Percentiles rank a stretch among this genome's conserved stretches.
Evolutionary conservation across 1,284 basidiomycete genomes (phyloP).

Genomic region (Rugosomyces carneus): DNA sequence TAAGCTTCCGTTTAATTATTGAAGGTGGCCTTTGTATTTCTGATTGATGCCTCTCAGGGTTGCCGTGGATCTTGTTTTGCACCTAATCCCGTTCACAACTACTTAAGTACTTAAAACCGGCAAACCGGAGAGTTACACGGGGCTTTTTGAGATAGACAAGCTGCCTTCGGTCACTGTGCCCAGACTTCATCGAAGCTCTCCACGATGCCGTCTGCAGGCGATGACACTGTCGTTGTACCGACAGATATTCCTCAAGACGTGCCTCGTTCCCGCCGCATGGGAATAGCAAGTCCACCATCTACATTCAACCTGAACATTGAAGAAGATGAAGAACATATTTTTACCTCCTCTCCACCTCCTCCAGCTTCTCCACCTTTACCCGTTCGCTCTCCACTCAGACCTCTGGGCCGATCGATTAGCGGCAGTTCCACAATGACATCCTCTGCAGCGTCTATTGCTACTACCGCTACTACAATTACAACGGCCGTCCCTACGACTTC

Average conservation of each 20-base stretch:
- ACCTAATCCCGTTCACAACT: background rate
- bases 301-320: constrained; percentile 16
- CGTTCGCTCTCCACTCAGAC: constrained; percentile 33
- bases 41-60: constrained; percentile 5
- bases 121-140: constrained; percentile 11
- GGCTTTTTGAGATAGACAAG: constrained; percentile 3
- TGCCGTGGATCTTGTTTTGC: background rate
- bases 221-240: constrained; percentile 2
- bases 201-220: constrained; percentile 14
- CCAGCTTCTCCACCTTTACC: constrained; percentile 24
- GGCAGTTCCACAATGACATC: constrained; percentile 13
- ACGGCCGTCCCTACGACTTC: background rate
- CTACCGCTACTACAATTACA: background rate
- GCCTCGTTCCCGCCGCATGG: constrained; percentile 36
- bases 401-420: constrained; percentile 24
- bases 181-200: constrained; percentile 11
- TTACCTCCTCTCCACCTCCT: constrained; percentile 19
- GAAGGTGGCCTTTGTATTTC: background rate
- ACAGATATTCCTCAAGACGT: constrained; percentile 5
- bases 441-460: background rate
- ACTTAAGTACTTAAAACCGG: constrained; percentile 1
- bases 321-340: constrained; percentile 6
- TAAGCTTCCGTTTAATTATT: background rate
- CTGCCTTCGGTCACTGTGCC: constrained; percentile 1
- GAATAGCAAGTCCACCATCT: constrained; percentile 22